Percentiles rank a stretch among this genome's conserved stretches.
These are phyloP conservation scores for Lonicera japonica DNA, from an alignment of 129 eudicot genomes.

Conservation along the genomic window DNA sequence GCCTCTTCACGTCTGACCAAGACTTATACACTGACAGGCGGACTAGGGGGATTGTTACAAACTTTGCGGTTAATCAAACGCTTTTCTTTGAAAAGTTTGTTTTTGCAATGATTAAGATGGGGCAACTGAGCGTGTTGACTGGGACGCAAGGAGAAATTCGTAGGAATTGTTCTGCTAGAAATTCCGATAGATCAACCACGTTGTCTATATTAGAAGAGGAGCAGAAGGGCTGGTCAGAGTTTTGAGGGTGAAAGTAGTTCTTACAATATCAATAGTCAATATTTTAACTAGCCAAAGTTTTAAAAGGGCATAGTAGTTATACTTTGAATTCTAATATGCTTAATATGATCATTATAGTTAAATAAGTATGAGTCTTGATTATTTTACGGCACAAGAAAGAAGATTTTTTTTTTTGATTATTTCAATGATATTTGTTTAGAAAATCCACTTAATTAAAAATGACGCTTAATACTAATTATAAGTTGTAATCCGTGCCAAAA, in stretches of 20 bases:
- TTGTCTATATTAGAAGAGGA: constrained; percentile 14
- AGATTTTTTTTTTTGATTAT: too few species aligned
- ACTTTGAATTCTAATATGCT: too few species aligned
- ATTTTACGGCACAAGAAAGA: too few species aligned
- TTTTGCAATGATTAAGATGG: constrained; percentile 56
- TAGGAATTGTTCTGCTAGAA: constrained; percentile 40
- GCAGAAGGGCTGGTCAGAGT: constrained; percentile 3
- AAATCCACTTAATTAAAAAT: too few species aligned
- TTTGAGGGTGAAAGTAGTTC: constrained; percentile 1
- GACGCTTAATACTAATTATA: too few species aligned
- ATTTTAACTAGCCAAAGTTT: too few species aligned
- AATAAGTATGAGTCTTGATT: too few species aligned
- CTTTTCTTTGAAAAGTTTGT: constrained; percentile 55
- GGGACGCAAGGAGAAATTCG: constrained; percentile 59
- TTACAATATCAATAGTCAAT: too few species aligned
- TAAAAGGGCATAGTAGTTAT: too few species aligned
- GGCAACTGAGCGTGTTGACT: constrained; percentile 51
- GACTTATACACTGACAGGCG: constrained; percentile 47
- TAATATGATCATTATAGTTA: too few species aligned
- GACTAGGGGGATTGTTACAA: constrained; percentile 38
- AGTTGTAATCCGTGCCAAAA: too few species aligned
- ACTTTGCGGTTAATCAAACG: constrained; percentile 42
- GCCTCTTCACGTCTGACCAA: constrained; percentile 62
- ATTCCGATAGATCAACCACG: constrained; percentile 17
- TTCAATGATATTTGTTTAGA: too few species aligned